These are phyloP conservation scores for Myriosclerotinia scirpicola DNA, from an alignment of 2,329 filamentous ascomycete species.

Conservation along the genomic window DNA sequence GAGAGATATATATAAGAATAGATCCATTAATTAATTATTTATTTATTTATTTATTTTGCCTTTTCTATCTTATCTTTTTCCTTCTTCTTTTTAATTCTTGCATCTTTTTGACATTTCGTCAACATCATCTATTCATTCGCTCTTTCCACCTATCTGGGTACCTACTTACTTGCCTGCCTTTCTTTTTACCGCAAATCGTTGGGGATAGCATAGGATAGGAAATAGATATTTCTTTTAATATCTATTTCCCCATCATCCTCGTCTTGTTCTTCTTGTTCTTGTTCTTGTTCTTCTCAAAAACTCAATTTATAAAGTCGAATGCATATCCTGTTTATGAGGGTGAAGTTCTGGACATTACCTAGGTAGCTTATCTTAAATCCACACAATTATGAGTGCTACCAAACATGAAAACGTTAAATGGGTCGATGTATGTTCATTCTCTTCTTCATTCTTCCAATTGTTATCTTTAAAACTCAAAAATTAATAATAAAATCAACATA, in stretches of 20 bases:
- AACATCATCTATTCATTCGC: too few relatives aligned
- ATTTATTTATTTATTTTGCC: neutral
- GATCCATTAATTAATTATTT: neutral
- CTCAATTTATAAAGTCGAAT: neutral
- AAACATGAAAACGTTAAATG: slow-evolving; percentile 54
- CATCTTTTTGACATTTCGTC: too few relatives aligned
- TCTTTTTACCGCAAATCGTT: neutral
- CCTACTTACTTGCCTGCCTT: neutral
- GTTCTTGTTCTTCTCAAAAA: neutral
- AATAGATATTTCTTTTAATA: neutral
- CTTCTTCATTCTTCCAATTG: neutral
- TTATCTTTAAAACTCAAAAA: slow-evolving; percentile 16
- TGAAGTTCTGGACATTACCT: neutral
- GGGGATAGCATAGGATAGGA: neutral
- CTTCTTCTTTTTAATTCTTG: too few relatives aligned
- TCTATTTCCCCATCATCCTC: neutral
- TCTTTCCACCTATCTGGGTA: neutral
- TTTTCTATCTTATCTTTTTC: too few relatives aligned
- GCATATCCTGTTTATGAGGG: neutral
- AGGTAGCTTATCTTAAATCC: neutral
- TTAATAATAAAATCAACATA: slow-evolving; percentile 37
- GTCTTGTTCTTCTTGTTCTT: too few relatives aligned
- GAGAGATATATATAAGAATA: too few relatives aligned
- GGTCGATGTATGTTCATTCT: slow-evolving; percentile 53
- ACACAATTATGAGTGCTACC: slow-evolving; percentile 35